phyloP scores from a whole-genome alignment of 768 basidiomycete genomes.

The Leccinellum luteum region DNA sequence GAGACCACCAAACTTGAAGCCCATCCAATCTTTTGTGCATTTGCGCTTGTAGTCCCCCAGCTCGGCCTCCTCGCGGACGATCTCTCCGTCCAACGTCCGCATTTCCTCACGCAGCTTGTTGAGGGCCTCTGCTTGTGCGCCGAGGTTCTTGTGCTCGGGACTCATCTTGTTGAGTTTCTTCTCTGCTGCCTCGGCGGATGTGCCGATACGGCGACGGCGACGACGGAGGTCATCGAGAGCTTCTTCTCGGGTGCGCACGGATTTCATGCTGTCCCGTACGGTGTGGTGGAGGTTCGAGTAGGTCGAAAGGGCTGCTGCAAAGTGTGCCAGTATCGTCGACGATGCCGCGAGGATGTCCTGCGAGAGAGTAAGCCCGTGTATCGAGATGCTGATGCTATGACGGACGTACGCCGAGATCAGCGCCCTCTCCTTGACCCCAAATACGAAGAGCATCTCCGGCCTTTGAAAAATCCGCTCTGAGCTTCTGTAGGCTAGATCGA shows the following conservation, averaged over 20 bases:
- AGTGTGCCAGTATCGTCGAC: constrained; percentile 61
- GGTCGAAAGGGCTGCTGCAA: constrained; percentile 61
- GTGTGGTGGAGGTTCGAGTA: constrained; percentile 70
- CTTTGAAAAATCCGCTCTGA: constrained; percentile 63
- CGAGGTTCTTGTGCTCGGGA: constrained; percentile 82
- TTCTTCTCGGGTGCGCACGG: constrained; percentile 83
- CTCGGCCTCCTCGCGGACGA: constrained; percentile 76
- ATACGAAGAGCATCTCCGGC: constrained; percentile 67
- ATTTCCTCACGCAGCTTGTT: constrained; percentile 76
- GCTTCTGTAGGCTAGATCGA: constrained; percentile 52
- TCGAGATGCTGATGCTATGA: background rate
- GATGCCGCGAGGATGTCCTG: constrained; percentile 78
- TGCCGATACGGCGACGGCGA: constrained; percentile 59
- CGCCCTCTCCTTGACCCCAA: constrained; percentile 81
- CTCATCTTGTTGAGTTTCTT: constrained; percentile 89
- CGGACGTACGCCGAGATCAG: constrained; percentile 68
- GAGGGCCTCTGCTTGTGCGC: constrained; percentile 67
- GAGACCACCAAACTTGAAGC: constrained; percentile 84
- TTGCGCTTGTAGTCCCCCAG: constrained; percentile 82
- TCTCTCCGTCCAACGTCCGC: constrained; percentile 72
- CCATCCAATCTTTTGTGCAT: constrained; percentile 67
- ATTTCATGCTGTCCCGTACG: constrained; percentile 68
- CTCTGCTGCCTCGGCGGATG: constrained; percentile 80
- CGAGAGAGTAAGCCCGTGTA: background rate
- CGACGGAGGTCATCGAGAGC: constrained; percentile 72